phyloP scores from a whole-genome alignment of 495 filamentous ascomycete species.

The Cudoniella acicularis region DNA sequence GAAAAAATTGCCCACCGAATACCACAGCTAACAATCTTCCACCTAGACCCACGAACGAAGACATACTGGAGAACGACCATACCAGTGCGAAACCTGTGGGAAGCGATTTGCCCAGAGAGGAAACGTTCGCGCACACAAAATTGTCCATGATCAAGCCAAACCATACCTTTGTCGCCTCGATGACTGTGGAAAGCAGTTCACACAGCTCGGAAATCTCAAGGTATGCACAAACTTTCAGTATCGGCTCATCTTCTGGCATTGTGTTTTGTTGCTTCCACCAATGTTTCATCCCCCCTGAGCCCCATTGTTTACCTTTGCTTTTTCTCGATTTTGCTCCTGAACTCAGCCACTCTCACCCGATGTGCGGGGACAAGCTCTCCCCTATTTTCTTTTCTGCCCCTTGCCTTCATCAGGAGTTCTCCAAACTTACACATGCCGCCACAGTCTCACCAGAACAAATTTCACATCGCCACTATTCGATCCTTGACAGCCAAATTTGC shows the following conservation, averaged over 20 bases:
- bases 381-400: constrained; percentile 9
- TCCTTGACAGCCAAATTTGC: constrained; percentile 74
- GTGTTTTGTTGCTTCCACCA: not conserved
- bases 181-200: constrained; percentile 80
- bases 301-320: not conserved
- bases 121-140: constrained; percentile 83
- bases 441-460: constrained; percentile 92
- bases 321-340: constrained; percentile 1
- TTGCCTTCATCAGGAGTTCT: constrained; percentile 5
- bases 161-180: constrained; percentile 80
- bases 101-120: constrained; percentile 81
- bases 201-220: constrained; percentile 86
- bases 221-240: constrained; percentile 36
- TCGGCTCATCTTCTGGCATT: not conserved
- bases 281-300: constrained; percentile 16
- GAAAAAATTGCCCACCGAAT: not conserved
- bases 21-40: constrained; percentile 18
- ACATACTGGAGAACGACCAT: constrained; percentile 86
- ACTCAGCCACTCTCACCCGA: not conserved
- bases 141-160: constrained; percentile 72
- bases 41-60: constrained; percentile 75
- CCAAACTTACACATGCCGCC: not conserved
- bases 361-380: not conserved
- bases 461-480: constrained; percentile 69
- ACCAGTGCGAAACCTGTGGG: constrained; percentile 75